Evolutionary conservation across 2,329 filamentous ascomycete species (phyloP), one percentile per base, ranked within the genome.

Genomic region (Colletotrichum australisinense): DNA sequence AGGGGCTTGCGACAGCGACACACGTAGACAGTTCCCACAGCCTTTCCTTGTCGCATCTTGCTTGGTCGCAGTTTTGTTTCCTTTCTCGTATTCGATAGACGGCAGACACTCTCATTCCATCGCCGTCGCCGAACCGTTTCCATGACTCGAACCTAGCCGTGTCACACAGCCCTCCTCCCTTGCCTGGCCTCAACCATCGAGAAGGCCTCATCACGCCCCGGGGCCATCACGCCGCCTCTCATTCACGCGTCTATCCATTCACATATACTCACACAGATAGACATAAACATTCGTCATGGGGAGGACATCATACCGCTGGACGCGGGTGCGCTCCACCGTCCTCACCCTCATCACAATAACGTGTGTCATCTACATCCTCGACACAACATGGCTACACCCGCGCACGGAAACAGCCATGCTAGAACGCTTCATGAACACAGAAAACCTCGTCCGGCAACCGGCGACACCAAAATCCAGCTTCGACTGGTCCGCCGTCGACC

Each of bases 401-500:
- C 42, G 49, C 56, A 59, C 71, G 22, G 71, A 73, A 38, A 60
- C 60, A 11, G 24, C 60, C n/a, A 56, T 60, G 69, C 79, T 83
- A 4, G 76, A 79, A 63, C 75, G 72, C 5, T 78, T 77, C 63
- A 83, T 83, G 82, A 83, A 83, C 70, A 57, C 57, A n/a, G 67
- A 58, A 19, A 55, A 75, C 52, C 69, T 74, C 52, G 35, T 63
- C 24, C 60, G 74, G 14, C 64, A 56, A 4, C 55, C 68, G 12
- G 49, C 60, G 28, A 42, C 59, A 38, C 32, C 69, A 8, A 78
- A 78, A 5, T 79, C 80, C 72, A 83, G 79, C 78, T 84, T 85
- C 75, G 77, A 85, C 77, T 85, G 83, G 83, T 76, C 76, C 65
- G 74, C 67, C 38, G 80, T 84, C 32, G 59, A 72, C 9, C 77